Evolutionary conservation across 306 rosid genomes (phyloP).

Genomic region (Sesbania bispinosa): DNA sequence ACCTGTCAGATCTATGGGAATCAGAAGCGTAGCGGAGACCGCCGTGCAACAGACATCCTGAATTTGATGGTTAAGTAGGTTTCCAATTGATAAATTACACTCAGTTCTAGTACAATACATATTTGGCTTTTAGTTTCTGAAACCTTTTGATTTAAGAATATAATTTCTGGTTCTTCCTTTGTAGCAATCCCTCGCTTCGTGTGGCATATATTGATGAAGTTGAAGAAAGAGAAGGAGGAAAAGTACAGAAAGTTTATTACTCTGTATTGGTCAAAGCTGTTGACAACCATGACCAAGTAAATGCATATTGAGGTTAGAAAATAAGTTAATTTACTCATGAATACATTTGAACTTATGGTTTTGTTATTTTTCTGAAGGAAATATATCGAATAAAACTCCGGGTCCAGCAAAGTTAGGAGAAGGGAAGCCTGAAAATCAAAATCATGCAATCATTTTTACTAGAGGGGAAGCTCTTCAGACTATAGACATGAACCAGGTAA

Average conservation of each 20-base stretch:
- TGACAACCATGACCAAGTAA: constrained; percentile 91
- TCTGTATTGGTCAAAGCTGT: constrained; percentile 89
- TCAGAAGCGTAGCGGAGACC: constrained; percentile 96
- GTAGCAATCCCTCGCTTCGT: constrained; percentile 89
- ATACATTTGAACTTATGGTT: constrained; percentile 28
- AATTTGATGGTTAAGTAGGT: constrained; percentile 98
- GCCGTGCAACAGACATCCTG: constrained; percentile 93
- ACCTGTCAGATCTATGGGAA: constrained; percentile 96
- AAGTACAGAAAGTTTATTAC: constrained; percentile 87
- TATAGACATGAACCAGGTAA: constrained; percentile 98
- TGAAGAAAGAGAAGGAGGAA: constrained; percentile 85
- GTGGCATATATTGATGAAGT: constrained; percentile 98
- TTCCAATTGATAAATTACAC: constrained; percentile 29
- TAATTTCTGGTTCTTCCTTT: constrained; percentile 22
- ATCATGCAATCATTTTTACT: constrained; percentile 88
- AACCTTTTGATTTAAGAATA: constrained; percentile 28
- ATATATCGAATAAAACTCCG: constrained; percentile 85
- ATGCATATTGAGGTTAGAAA: constrained; percentile 24
- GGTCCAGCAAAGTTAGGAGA: constrained; percentile 94
- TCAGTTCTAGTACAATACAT: constrained; percentile 17
- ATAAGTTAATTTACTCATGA: constrained; percentile 3
- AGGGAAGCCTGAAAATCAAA: constrained; percentile 99
- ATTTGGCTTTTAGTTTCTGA: constrained; percentile 6
- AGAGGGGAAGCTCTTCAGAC: constrained; percentile 99
- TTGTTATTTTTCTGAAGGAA: constrained; percentile 59